Evolutionary conservation across 345 rosid species (phyloP), one percentile per base, ranked within the genome.

Genomic region (Excoecaria cochinchinensis): DNA sequence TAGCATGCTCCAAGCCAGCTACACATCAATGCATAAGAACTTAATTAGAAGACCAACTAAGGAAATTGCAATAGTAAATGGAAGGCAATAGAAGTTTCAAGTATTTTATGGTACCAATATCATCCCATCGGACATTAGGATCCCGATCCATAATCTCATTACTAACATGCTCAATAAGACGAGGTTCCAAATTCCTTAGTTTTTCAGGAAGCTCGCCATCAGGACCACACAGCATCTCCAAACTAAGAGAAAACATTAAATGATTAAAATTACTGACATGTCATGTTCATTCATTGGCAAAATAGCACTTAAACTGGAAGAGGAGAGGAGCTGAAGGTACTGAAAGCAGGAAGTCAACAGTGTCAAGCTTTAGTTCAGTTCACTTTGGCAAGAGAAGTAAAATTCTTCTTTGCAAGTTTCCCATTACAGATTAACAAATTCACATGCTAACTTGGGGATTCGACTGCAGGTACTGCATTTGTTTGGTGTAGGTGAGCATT

Each of bases 1-100:
- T 93, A 69, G 99, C 99, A 87, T 95, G 98, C 74, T 93, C 99
- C 90, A 95, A 84, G 60, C 99, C 98, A 86, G 98, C 99, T 93
- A 77, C 78, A 65, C 73, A 81, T 81, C 72, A 63, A 59, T 62
- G 59, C 61, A 48, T 65, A 82, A 79, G 36, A n/a, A 74, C 52
- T 51, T 74, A 69, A 59, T 77, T 68, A 83, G 78, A 85, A 69
- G 42, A 47, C n/a, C 11, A 46, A 16, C 56, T 46, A 56, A 60
- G 65, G 40, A 68, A 44, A 73, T 10, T 17, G 51, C 13, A 53
- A 74, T 16, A 31, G 25, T 4, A 44, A 36, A 19, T 42, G 14
- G 52, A 73, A 42, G 58, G 24, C 42, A 63, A 52, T 50, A 72
- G 62, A 58, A 67, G 62, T 67, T 75, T 73, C 36, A 69, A 72